A percentile compares a stretch with the other conserved stretches of the same genome.
Evolutionary conservation across 2,329 filamentous ascomycete species (phyloP).

Genomic region (Pyrenophora graminea): DNA sequence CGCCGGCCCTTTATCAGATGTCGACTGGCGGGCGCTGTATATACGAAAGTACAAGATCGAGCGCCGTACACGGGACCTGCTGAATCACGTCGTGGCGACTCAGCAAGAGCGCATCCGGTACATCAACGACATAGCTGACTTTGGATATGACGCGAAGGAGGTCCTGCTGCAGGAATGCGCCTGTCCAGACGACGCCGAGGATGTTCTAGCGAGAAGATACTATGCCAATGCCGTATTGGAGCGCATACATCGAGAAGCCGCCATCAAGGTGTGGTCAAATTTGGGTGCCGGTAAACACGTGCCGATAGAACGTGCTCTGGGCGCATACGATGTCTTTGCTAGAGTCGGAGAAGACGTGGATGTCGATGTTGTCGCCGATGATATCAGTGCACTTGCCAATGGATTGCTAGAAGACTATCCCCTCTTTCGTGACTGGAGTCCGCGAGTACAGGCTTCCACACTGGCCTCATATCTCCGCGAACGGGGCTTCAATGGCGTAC

Average conservation of each 20-base stretch:
- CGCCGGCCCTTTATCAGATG: conserved; percentile 55
- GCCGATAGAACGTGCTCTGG: conserved; percentile 73
- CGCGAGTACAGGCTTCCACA: conserved; percentile 68
- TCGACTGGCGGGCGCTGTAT: conserved; percentile 71
- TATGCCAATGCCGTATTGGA: conserved; percentile 75
- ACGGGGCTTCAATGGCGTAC: conserved; percentile 71
- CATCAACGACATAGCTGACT: conserved; percentile 70
- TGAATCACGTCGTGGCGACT: conserved; percentile 72
- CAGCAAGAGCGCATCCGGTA: conserved; percentile 71
- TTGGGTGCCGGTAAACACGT: conserved; percentile 57
- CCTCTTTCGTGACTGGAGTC: conserved; percentile 60
- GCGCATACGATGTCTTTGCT: conserved; percentile 88
- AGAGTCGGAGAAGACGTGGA: conserved; percentile 74
- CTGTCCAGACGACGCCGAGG: conserved; percentile 63
- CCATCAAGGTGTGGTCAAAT: conserved; percentile 75
- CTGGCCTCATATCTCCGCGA: conserved; percentile 71
- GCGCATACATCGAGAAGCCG: conserved; percentile 78
- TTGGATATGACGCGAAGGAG: conserved; percentile 89
- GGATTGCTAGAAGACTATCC: conserved; percentile 60
- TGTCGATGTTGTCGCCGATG: conserved; percentile 63
- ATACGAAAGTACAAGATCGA: conserved; percentile 43
- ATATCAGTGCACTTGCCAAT: conserved; percentile 67
- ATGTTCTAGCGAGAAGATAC: conserved; percentile 78
- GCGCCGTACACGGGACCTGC: conserved; percentile 37
- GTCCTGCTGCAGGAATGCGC: conserved; percentile 70